Conservation (phyloP, 2,329 filamentous ascomycete genomes). For the Xenoacremonium recifei region DNA sequence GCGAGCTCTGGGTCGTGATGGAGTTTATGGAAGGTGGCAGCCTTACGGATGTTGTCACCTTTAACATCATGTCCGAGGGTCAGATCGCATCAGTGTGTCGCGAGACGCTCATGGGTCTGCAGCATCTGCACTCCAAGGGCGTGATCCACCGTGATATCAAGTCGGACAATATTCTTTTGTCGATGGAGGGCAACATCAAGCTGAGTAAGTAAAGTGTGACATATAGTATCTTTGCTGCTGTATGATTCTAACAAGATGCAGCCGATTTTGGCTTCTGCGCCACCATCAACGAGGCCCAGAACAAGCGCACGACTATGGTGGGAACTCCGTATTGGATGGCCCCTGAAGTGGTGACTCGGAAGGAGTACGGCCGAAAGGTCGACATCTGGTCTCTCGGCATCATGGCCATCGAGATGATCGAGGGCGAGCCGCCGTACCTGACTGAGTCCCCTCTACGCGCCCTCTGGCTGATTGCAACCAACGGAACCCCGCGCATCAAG, state of each 20-base stretch:
- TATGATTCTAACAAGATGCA: constrained; percentile 41
- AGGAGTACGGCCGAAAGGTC: constrained; percentile 97
- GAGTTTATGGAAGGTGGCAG: constrained; percentile 99
- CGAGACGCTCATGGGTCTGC: constrained; percentile 87
- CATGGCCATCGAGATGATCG: constrained; percentile 99
- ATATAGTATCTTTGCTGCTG: neutral
- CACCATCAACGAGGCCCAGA: constrained; percentile 94
- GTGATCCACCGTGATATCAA: constrained; percentile 99
- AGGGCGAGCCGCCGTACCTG: constrained; percentile 94
- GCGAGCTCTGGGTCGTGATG: constrained; percentile 98
- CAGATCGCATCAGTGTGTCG: constrained; percentile 95
- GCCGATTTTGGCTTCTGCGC: constrained; percentile 99
- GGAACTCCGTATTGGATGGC: constrained; percentile 99
- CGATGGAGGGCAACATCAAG: constrained; percentile 94
- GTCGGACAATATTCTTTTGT: constrained; percentile 95
- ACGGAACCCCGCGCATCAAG: constrained; percentile 93
- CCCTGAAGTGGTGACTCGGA: constrained; percentile 92
- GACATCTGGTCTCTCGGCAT: constrained; percentile 99
- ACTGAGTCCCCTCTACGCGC: constrained; percentile 92
- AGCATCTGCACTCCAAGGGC: constrained; percentile 94
- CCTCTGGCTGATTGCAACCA: constrained; percentile 93
- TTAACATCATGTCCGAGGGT: constrained; percentile 98
- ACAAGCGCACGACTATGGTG: constrained; percentile 98
- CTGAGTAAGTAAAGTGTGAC: constrained; percentile 67
- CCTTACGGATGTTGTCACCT: constrained; percentile 96